Evolutionary conservation across 768 basidiomycete species (phyloP).

Genomic region (Rhodotorula babjevae): DNA sequence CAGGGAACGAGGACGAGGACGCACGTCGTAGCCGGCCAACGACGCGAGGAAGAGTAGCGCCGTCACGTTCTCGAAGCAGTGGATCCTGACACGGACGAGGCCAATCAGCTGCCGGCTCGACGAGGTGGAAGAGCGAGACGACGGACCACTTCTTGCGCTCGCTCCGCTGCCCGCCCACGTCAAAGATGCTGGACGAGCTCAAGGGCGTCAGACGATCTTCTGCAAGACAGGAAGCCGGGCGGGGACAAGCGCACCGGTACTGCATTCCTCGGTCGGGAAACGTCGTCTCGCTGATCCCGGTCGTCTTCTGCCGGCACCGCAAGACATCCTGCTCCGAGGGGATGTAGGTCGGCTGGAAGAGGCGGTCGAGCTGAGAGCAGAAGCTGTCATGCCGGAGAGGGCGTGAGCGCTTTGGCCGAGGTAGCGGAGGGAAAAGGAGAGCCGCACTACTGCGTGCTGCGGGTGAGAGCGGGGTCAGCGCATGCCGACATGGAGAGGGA

Average conservation of each 20-base stretch:
- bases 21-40: constrained; percentile 77
- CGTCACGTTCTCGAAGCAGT: constrained; percentile 71
- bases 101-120: background rate
- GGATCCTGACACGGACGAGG: constrained; percentile 53
- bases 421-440: background rate
- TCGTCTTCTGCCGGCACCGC: constrained; percentile 76
- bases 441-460: constrained; percentile 18
- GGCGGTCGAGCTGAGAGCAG: constrained; percentile 71
- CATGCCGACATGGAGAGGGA: constrained; percentile 49
- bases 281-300: constrained; percentile 82
- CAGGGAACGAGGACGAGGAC: constrained; percentile 63
- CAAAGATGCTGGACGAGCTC: constrained; percentile 68
- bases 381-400: constrained; percentile 59
- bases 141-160: constrained; percentile 65
- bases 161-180: constrained; percentile 71
- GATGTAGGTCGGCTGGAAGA: constrained; percentile 66
- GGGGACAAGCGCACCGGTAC: constrained; percentile 46
- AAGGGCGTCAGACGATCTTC: constrained; percentile 56
- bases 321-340: constrained; percentile 83
- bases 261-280: constrained; percentile 51
- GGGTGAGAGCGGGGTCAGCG: background rate
- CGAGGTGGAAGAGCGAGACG: background rate
- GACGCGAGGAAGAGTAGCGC: constrained; percentile 88
- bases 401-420: too few relatives aligned
- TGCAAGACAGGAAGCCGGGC: background rate